These are phyloP conservation scores for Hypholoma fasciculare DNA, from an alignment of 768 basidiomycete genomes.

Conservation along the genomic window DNA sequence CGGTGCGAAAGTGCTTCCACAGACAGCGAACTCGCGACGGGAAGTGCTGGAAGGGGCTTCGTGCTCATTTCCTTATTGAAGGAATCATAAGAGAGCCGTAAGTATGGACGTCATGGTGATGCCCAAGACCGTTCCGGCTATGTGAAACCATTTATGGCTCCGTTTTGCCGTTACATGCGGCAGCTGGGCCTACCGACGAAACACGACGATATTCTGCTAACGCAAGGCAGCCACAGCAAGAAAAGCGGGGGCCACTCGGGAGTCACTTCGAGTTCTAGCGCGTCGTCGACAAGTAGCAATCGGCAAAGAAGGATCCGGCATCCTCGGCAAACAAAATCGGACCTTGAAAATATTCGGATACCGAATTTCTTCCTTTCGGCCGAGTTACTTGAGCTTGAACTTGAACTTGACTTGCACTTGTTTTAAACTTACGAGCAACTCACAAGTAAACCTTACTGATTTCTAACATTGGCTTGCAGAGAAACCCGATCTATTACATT, in stretches of 20 bases:
- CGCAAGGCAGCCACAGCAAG: too few relatives aligned
- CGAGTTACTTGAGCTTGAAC: too few relatives aligned
- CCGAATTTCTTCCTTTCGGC: too few relatives aligned
- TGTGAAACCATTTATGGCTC: constrained; percentile 1
- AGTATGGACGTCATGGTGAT: constrained; percentile 6
- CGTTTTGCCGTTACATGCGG: background rate
- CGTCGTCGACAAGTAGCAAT: too few relatives aligned
- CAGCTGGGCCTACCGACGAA: background rate
- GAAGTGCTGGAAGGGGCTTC: constrained; percentile 37
- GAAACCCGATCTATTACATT: background rate
- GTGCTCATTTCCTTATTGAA: constrained; percentile 6
- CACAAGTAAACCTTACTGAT: too few relatives aligned
- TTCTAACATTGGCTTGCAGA: background rate
- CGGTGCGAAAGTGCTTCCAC: constrained; percentile 42
- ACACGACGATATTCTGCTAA: background rate
- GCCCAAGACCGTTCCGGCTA: constrained; percentile 1
- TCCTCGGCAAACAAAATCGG: too few relatives aligned
- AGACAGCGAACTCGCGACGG: constrained; percentile 19
- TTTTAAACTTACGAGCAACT: too few relatives aligned
- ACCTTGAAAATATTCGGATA: too few relatives aligned
- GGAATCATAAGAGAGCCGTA: background rate
- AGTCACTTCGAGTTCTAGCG: too few relatives aligned
- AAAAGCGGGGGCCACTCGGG: too few relatives aligned
- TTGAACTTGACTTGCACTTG: too few relatives aligned
- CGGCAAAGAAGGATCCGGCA: too few relatives aligned